Percentiles rank a stretch among this genome's conserved stretches.
phyloP scores from a whole-genome alignment of 73 alveolate genomes.

The Paramecium biaurelia region DNA sequence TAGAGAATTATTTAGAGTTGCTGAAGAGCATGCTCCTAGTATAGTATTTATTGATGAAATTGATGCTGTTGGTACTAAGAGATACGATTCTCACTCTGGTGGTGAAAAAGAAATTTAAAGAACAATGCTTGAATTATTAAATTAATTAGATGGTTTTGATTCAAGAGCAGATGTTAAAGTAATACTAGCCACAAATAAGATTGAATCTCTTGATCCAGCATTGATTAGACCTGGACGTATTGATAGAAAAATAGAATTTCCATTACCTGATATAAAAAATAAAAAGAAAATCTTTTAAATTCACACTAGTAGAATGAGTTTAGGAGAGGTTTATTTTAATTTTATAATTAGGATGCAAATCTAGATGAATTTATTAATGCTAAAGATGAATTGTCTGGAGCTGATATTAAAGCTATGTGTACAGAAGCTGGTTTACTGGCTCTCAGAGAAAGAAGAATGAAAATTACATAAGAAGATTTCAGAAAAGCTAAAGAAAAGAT shows the following conservation, averaged over 20 bases:
- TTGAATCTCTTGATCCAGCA: conserved; percentile 99
- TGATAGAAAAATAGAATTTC: conserved; percentile 99
- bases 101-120: conserved; percentile 99
- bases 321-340: conserved; percentile 70
- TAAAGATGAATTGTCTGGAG: conserved; percentile 98
- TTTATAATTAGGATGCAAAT: conserved; percentile 85
- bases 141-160: conserved; percentile 99
- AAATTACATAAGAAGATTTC: conserved; percentile 93
- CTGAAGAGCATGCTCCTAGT: conserved; percentile 99
- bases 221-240: conserved; percentile 99
- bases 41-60: conserved; percentile 99
- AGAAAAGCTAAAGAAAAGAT: conserved; percentile 98
- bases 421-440: conserved; percentile 99
- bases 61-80: conserved; percentile 99
- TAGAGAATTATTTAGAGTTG: conserved; percentile 96
- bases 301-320: conserved; percentile 96
- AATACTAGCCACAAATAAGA: conserved; percentile 98
- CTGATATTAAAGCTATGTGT: conserved; percentile 99
- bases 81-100: conserved; percentile 97
- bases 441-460: conserved; percentile 99
- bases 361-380: conserved; percentile 98
- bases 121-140: conserved; percentile 99
- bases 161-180: conserved; percentile 98
- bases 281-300: conserved; percentile 97
- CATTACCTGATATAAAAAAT: conserved; percentile 97